Evolutionary conservation across 2,329 filamentous ascomycete genomes (phyloP).

Genomic region (Pseudogymnoascus sp.): DNA sequence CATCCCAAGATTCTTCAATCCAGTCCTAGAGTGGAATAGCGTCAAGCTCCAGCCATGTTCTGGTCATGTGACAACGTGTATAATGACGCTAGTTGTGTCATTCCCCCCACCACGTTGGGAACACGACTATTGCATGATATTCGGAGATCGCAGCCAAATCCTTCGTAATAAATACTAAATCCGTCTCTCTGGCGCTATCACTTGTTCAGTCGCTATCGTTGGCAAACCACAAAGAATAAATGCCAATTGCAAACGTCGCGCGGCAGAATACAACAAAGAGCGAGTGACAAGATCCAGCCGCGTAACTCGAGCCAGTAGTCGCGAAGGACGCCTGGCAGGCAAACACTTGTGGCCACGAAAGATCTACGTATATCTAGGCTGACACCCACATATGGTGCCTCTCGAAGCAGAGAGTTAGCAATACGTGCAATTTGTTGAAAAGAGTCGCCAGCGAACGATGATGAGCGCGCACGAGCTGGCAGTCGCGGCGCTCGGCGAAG

Average conservation of each 20-base stretch:
- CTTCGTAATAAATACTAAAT: not conserved
- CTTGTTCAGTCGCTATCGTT: not conserved
- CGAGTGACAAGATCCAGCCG: not conserved
- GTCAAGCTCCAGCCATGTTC: not conserved
- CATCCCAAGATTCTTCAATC: not conserved
- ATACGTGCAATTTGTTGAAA: not conserved
- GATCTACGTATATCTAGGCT: not conserved
- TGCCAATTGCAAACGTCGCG: conserved; percentile 1
- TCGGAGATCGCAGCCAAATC: not conserved
- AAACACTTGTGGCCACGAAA: not conserved
- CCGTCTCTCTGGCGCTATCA: not conserved
- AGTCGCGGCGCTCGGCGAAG: conserved; percentile 23
- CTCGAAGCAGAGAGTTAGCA: conserved; percentile 3
- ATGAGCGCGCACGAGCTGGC: conserved; percentile 25
- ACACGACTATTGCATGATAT: conserved; percentile 4
- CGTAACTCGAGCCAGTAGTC: not conserved
- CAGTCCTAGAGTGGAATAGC: not conserved
- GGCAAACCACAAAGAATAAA: not conserved
- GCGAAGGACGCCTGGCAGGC: conserved; percentile 2
- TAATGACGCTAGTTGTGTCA: conserved; percentile 5
- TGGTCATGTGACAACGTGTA: conserved; percentile 6
- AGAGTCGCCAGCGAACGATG: not conserved
- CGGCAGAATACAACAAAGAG: not conserved
- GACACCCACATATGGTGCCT: not conserved
- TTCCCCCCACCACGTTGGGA: conserved; percentile 3